Percentiles rank a stretch among this genome's conserved stretches.
These are phyloP conservation scores for Harringtonia aguacate DNA, from an alignment of 2,329 filamentous ascomycete genomes.

Conservation along the genomic window DNA sequence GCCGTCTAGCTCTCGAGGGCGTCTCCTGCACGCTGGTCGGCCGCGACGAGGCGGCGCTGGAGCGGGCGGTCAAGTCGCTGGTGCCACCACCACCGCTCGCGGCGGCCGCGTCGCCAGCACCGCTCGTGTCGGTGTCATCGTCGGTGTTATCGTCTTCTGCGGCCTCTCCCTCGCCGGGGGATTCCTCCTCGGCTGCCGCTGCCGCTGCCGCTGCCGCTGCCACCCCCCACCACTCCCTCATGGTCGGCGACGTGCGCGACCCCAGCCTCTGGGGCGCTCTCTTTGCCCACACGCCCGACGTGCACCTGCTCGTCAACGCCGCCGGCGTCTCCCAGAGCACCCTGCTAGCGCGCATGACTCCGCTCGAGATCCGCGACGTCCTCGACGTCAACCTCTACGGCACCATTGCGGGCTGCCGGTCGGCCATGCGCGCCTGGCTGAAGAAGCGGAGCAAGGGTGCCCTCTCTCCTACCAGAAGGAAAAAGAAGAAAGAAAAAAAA, in stretches of 20 bases:
- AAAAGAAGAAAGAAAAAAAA: too few species aligned
- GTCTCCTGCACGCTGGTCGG: conserved; percentile 51
- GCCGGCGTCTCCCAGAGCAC: conserved; percentile 61
- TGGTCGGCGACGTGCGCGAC: conserved; percentile 14
- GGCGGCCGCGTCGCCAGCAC: not conserved
- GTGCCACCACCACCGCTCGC: conserved; percentile 15
- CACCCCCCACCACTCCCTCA: not conserved
- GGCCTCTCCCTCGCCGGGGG: too few species aligned
- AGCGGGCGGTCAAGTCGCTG: conserved; percentile 20
- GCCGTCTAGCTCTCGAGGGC: conserved; percentile 52
- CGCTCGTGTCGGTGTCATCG: too few species aligned
- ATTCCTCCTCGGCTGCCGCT: too few species aligned
- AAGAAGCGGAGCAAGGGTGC: not conserved
- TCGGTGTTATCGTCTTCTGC: too few species aligned
- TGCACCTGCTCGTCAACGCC: conserved; percentile 62
- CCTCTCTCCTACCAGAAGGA: not conserved
- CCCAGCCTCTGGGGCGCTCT: conserved; percentile 10
- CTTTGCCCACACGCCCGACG: conserved; percentile 3
- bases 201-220: not conserved
- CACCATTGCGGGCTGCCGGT: conserved; percentile 52
- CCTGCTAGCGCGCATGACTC: conserved; percentile 45
- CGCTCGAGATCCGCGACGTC: conserved; percentile 41
- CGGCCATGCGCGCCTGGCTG: conserved; percentile 19
- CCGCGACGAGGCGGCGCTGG: conserved; percentile 37
- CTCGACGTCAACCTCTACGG: conserved; percentile 61